These are phyloP conservation scores for Bipolaris cookei DNA, from an alignment of 2,329 filamentous ascomycete genomes.

Conservation along the genomic window DNA sequence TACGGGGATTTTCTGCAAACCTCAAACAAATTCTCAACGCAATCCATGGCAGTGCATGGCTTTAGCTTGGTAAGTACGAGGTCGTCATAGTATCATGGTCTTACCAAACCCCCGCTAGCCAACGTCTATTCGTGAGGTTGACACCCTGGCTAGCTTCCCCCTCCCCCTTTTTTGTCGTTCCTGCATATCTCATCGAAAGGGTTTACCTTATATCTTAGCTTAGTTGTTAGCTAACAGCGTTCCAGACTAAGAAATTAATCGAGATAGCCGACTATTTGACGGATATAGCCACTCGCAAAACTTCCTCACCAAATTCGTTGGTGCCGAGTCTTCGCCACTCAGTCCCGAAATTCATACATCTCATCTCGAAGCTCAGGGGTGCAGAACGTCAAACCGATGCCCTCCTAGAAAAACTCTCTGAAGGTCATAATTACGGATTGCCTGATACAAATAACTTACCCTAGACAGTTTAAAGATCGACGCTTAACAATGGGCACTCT, in stretches of 20 bases:
- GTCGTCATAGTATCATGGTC: constrained; percentile 31
- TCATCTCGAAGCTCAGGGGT: constrained; percentile 73
- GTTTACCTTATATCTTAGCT: constrained; percentile 25
- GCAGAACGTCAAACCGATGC: constrained; percentile 79
- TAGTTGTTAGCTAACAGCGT: constrained; percentile 33
- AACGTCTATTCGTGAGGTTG: constrained; percentile 40
- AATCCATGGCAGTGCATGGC: constrained; percentile 76
- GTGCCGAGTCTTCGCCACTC: constrained; percentile 68
- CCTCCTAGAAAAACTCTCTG: constrained; percentile 75
- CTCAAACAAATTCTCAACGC: constrained; percentile 72
- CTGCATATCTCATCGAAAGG: constrained; percentile 18
- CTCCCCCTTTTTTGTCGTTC: constrained; percentile 16
- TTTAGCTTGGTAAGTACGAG: constrained; percentile 68
- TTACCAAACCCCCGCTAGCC: constrained; percentile 30
- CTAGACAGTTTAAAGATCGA: constrained; percentile 33
- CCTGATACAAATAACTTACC: constrained; percentile 42
- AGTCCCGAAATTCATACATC: constrained; percentile 69
- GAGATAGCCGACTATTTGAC: constrained; percentile 76
- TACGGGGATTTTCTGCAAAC: constrained; percentile 65
- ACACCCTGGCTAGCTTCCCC: constrained; percentile 26
- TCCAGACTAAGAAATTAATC: constrained; percentile 77
- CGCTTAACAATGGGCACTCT: constrained; percentile 35
- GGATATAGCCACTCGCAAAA: constrained; percentile 71
- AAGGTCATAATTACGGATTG: constrained; percentile 60
- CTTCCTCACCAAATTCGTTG: constrained; percentile 64